These are phyloP conservation scores for Schizophyllum commune DNA, from an alignment of 1,284 basidiomycete species.

Conservation along the genomic window DNA sequence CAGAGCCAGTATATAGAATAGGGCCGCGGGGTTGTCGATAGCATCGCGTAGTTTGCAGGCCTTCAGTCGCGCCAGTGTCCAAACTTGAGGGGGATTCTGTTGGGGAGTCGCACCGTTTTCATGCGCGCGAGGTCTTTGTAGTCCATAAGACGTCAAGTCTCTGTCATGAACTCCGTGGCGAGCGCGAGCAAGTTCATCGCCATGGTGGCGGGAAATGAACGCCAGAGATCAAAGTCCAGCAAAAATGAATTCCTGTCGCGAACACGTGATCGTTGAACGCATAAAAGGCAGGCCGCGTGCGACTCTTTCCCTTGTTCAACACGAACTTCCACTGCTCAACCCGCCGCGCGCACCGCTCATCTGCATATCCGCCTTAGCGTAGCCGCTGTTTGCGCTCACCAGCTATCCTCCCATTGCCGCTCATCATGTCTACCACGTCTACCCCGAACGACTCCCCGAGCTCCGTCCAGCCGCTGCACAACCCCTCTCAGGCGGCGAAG, in stretches of 20 bases:
- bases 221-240: not conserved
- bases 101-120: not conserved
- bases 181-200: not conserved
- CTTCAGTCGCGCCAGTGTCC: not conserved
- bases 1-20: not conserved
- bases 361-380: not conserved
- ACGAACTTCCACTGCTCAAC: not conserved
- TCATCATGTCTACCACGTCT: conserved; percentile 46
- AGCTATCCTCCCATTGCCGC: conserved; percentile 3
- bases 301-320: not conserved
- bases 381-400: not conserved
- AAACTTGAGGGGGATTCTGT: not conserved
- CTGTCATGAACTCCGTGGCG: not conserved
- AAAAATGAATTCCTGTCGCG: not conserved
- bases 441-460: conserved; percentile 59
- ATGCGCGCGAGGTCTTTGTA: not conserved
- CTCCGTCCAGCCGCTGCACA: conserved; percentile 73
- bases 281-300: conserved; percentile 2
- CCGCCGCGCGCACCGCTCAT: not conserved
- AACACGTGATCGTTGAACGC: not conserved
- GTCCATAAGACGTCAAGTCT: not conserved
- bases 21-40: not conserved
- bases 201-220: not conserved
- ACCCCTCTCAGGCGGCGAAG: conserved; percentile 73
- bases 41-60: not conserved